Percentiles rank a stretch among this genome's conserved stretches.
phyloP scores from a whole-genome alignment of 345 rosid genomes.

The Rubroshorea leprosula region DNA sequence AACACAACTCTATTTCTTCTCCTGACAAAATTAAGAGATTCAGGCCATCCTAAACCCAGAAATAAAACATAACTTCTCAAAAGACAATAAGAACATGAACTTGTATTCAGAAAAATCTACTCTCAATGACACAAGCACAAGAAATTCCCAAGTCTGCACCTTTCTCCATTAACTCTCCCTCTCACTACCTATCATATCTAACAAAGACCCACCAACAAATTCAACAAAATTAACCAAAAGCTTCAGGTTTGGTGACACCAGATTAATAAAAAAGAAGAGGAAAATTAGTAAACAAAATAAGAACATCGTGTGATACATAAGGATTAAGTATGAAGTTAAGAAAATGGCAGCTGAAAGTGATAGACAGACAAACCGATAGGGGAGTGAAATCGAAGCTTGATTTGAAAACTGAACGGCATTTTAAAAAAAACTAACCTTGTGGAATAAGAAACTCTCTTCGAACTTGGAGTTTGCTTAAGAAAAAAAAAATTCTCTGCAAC shows the following conservation, averaged over 20 bases:
- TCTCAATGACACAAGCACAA: constrained; percentile 3
- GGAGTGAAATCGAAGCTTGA: constrained; percentile 69
- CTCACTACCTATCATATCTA: no score
- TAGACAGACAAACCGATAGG: constrained; percentile 11
- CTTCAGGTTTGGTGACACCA: constrained; percentile 24
- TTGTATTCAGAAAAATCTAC: background rate
- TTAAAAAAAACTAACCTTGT: constrained; percentile 31
- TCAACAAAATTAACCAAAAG: constrained; percentile 18
- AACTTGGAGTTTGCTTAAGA: no score
- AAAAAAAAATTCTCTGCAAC: constrained; percentile 30
- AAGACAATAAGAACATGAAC: constrained; percentile 3
- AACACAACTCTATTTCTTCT: constrained; percentile 10
- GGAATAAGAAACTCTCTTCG: constrained; percentile 34
- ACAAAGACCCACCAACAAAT: constrained; percentile 37
- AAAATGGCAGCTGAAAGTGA: constrained; percentile 36
- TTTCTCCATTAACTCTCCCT: background rate
- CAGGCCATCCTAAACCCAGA: no score
- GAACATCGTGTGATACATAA: constrained; percentile 18
- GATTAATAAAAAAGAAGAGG: constrained; percentile 17
- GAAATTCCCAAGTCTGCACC: constrained; percentile 7
- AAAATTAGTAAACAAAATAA: constrained; percentile 13
- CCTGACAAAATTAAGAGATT: no score
- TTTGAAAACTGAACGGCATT: constrained; percentile 26
- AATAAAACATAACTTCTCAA: no score
- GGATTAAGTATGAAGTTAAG: constrained; percentile 47